Evolutionary conservation across 2,329 filamentous ascomycete genomes (phyloP), one percentile per base, ranked within the genome.

Genomic region (Talaromyces sp.): DNA sequence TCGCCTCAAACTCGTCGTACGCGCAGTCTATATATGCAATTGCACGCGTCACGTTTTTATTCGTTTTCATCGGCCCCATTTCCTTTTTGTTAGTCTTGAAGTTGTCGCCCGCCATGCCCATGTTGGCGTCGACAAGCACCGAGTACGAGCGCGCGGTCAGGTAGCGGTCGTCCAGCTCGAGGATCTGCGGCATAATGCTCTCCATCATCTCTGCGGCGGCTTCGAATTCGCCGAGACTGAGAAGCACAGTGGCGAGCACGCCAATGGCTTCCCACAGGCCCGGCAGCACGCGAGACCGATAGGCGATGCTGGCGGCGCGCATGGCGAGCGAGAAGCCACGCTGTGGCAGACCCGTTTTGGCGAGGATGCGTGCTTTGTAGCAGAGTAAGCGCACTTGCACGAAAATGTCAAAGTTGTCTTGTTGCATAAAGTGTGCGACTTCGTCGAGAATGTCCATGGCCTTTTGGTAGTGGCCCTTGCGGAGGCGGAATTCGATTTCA

Each of bases 271-370:
- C 85, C 87, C 91, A 95, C 7, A 96, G 78, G 18, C 84, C 83
- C 0, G 86, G 84, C 16, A 93, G 81, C 7, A 94, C 78, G 1
- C 87, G 83, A 1, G 89, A 85, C 54, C 87, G 84, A 79, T 89
- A 87, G 0, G 91, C 88, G 18, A 92, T 85, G 69, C 84, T 88
- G 2, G 90, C 88, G 0, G 92, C 92, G 51, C 90, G 84, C 68
- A 96, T 81, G 4, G 87, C 87, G 5, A 93, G 82, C 2, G 89
- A 91, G 72, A 96, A 92, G 0, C 87, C 91, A 63, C 89, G 85
- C 67, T 91, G 85, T 0, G 91, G 84, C 2, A 88, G 85, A 2
- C 88, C 89, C 51, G 85, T 85, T 66, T 83, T 84, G 60, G 86
- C 84, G 61, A 92, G 86, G 3, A 96, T 81, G 5, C 85, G 81